A percentile compares a stretch with the other conserved stretches of the same genome.
Conservation (phyloP, 345 rosid genomes). For the Xanthoceras sorbifolium region DNA sequence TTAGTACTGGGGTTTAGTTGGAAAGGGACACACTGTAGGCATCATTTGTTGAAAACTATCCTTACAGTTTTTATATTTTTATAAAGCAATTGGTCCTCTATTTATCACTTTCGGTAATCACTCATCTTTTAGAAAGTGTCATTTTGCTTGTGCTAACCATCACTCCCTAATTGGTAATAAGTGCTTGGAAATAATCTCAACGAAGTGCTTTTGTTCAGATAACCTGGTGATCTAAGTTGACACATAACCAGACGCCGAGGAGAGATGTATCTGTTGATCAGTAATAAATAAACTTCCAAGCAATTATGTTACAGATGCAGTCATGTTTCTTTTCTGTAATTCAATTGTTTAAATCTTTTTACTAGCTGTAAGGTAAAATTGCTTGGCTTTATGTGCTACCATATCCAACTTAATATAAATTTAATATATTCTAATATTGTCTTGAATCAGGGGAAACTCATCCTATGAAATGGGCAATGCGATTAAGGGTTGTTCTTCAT, state of each 20-base stretch:
- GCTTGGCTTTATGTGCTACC: neutral
- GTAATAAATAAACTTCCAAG: neutral
- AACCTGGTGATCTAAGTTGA: neutral
- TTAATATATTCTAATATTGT: neutral
- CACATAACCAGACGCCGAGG: neutral
- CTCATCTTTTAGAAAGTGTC: neutral
- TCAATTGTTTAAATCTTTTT: neutral
- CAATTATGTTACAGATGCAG: neutral
- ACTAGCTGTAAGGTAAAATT: neutral
- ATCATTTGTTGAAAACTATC: neutral
- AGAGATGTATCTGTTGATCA: neutral
- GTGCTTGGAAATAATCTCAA: neutral
- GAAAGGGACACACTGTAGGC: neutral
- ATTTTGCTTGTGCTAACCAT: neutral
- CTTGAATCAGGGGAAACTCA: constrained; percentile 79
- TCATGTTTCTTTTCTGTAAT: neutral
- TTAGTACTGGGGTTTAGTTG: neutral
- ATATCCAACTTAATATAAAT: neutral
- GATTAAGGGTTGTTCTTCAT: constrained; percentile 87
- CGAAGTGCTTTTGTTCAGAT: neutral
- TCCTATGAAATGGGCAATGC: constrained; percentile 98
- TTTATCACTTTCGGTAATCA: neutral
- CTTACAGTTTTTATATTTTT: neutral
- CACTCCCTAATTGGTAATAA: neutral
- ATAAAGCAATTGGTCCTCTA: neutral